Conservation (phyloP, 2,329 filamentous ascomycete genomes). For the Claviceps fusiformis region DNA sequence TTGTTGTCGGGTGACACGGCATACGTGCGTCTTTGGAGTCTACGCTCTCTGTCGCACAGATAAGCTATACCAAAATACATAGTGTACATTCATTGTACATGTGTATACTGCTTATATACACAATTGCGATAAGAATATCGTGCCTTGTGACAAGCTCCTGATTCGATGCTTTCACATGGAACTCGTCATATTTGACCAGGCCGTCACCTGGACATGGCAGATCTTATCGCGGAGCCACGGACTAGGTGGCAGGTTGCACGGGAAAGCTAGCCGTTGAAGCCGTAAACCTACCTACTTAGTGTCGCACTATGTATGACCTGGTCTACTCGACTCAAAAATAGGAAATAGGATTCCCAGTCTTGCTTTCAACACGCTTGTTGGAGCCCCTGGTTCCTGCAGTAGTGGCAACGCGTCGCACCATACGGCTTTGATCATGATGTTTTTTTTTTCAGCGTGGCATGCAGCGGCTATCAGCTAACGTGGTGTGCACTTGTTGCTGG, state of each 20-base stretch:
- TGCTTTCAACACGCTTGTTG: background rate
- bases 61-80: background rate
- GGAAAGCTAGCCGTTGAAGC: no score
- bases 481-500: no score
- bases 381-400: conserved; percentile 3
- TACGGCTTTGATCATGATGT: background rate
- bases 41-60: background rate
- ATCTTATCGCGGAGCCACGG: background rate
- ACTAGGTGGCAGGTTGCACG: background rate
- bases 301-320: background rate
- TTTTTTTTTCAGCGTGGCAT: background rate
- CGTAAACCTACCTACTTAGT: no score
- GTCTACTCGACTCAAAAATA: background rate
- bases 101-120: background rate
- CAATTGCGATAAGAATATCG: background rate
- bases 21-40: background rate
- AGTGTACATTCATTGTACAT: background rate
- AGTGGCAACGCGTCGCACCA: background rate
- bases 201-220: no score
- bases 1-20: no score
- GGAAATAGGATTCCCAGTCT: background rate
- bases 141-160: background rate
- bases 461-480: background rate
- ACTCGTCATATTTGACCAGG: no score
- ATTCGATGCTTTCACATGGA: background rate